Evolutionary conservation across 2,329 filamentous ascomycete genomes (phyloP).

Genomic region (Colletotrichum magnum): DNA sequence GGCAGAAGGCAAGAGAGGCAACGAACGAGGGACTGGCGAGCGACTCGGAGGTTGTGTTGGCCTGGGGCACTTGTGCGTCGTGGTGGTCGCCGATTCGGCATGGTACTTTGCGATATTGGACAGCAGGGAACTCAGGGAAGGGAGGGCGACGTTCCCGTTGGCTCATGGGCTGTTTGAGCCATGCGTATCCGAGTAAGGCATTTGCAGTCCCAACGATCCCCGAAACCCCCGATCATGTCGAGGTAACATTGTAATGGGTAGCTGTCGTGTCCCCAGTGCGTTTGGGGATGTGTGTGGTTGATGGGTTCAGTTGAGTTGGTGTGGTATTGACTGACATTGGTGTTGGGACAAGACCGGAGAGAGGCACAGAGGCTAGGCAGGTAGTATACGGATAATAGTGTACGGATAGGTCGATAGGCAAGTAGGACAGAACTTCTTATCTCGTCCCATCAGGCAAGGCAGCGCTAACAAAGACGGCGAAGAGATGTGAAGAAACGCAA

Average conservation of each 20-base stretch:
- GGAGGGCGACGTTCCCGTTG: conserved; percentile 28
- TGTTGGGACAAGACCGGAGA: background rate
- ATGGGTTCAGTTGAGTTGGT: conserved; percentile 1
- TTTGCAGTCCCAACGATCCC: conserved; percentile 25
- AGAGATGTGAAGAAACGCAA: conserved; percentile 26
- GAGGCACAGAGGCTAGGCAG: too few species aligned
- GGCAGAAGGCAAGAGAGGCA: background rate
- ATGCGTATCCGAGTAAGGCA: conserved; percentile 33
- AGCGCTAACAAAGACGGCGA: conserved; percentile 24
- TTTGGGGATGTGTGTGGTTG: background rate
- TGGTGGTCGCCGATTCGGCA: conserved; percentile 25
- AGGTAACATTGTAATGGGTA: conserved; percentile 17
- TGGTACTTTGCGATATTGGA: conserved; percentile 28
- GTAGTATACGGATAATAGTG: too few species aligned
- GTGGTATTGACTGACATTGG: too few species aligned
- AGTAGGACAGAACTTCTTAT: conserved; percentile 6
- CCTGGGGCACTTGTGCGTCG: conserved; percentile 31
- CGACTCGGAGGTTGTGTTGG: conserved; percentile 8
- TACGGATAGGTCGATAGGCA: too few species aligned
- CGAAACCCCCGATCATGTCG: conserved; percentile 26
- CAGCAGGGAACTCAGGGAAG: background rate
- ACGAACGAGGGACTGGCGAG: background rate
- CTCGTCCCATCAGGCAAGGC: conserved; percentile 20
- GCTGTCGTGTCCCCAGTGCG: conserved; percentile 3
- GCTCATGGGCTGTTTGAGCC: conserved; percentile 31